Evolutionary conservation across 2,329 filamentous ascomycete genomes (phyloP).

Genomic region (Metarhizium robertsii): DNA sequence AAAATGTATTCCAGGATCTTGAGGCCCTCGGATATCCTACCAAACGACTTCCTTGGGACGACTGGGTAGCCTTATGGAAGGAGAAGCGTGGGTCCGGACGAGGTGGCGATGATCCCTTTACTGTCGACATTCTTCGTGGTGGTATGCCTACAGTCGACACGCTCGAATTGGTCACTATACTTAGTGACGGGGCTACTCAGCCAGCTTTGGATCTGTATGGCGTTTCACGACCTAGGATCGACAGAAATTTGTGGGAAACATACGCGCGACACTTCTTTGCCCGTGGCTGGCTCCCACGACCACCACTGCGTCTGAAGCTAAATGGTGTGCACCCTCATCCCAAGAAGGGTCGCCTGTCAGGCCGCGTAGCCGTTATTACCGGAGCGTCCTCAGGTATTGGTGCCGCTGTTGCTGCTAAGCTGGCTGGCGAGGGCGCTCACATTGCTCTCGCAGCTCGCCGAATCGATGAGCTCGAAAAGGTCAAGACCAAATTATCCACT

Average conservation of each 20-base stretch:
- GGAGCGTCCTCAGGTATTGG: conserved; percentile 75
- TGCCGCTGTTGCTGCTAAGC: conserved; percentile 59
- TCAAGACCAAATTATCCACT: conserved; percentile 50
- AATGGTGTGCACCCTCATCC: conserved; percentile 12
- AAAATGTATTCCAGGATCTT: conserved; percentile 55
- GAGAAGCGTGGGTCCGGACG: conserved; percentile 57
- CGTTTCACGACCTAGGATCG: conserved; percentile 59
- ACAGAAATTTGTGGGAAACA: conserved; percentile 60
- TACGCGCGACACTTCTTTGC: conserved; percentile 76
- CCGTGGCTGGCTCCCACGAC: conserved; percentile 61
- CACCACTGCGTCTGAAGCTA: conserved; percentile 40
- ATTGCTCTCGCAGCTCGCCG: conserved; percentile 66
- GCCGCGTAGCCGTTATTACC: conserved; percentile 66
- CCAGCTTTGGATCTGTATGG: conserved; percentile 43
- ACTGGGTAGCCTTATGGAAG: conserved; percentile 67
- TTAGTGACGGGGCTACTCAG: conserved; percentile 60
- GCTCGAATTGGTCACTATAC: conserved; percentile 59
- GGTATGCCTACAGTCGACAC: conserved; percentile 73
- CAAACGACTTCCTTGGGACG: conserved; percentile 54
- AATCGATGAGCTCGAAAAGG: conserved; percentile 54
- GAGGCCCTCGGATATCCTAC: conserved; percentile 62
- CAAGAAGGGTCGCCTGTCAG: conserved; percentile 50
- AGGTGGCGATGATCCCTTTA: conserved; percentile 63
- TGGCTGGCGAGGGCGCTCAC: conserved; percentile 62
- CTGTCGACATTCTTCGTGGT: conserved; percentile 68